These are phyloP conservation scores for Plantago elongata DNA, from an alignment of 257 asterid genomes.

Conservation along the genomic window DNA sequence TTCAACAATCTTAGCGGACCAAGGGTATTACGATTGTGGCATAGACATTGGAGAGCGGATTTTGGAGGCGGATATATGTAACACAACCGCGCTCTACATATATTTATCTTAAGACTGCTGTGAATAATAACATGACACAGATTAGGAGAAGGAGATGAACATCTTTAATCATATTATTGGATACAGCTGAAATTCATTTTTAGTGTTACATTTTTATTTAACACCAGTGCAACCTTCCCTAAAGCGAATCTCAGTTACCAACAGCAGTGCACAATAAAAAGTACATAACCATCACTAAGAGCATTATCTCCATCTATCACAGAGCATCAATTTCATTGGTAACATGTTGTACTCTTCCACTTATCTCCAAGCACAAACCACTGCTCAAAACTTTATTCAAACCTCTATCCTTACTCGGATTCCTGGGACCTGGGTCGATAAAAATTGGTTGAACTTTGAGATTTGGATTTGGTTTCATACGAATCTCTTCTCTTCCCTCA, in stretches of 20 bases:
- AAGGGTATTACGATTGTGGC: too few species aligned
- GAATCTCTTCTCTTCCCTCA: constrained; percentile 52
- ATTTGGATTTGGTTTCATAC: constrained; percentile 72
- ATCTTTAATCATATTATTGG: too few species aligned
- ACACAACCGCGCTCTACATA: too few species aligned
- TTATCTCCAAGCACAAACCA: constrained; percentile 82
- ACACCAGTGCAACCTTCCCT: neutral
- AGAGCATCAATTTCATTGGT: constrained; percentile 33
- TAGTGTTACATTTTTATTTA: neutral
- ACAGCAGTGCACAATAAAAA: neutral
- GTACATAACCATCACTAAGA: neutral
- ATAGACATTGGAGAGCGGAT: too few species aligned
- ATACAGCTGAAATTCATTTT: neutral
- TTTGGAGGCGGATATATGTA: too few species aligned
- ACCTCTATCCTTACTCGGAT: constrained; percentile 35
- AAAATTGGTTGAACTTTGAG: constrained; percentile 73
- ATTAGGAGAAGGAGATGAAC: too few species aligned
- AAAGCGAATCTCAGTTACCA: neutral
- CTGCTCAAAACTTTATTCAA: constrained; percentile 29
- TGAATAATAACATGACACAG: too few species aligned
- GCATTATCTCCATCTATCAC: neutral
- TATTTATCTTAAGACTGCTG: too few species aligned
- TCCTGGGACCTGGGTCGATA: constrained; percentile 68
- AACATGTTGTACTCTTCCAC: constrained; percentile 84
- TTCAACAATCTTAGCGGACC: too few species aligned